Percentiles rank a stretch among this genome's conserved stretches.
Evolutionary conservation across 495 filamentous ascomycete species (phyloP).

Genomic region (Xylaria bambusicola): DNA sequence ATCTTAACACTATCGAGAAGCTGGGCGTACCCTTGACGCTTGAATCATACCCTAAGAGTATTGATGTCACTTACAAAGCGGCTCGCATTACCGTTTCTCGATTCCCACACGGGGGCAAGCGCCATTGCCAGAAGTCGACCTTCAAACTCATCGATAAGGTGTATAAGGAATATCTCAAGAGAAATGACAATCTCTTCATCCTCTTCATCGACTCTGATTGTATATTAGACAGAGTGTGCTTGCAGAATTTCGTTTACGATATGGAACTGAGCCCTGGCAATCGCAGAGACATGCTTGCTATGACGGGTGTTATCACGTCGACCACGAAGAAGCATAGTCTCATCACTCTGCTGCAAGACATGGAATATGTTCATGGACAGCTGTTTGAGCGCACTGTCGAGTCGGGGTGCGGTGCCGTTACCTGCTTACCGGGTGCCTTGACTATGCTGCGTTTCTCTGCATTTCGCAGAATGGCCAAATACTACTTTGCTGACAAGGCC

Average conservation of each 20-base stretch:
- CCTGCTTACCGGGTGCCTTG: slow-evolving; percentile 90
- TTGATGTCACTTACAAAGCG: slow-evolving; percentile 82
- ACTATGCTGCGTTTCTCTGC: slow-evolving; percentile 96
- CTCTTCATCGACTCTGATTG: slow-evolving; percentile 99
- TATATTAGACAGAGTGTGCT: slow-evolving; percentile 86
- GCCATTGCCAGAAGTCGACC: slow-evolving; percentile 89
- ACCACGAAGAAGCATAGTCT: slow-evolving; percentile 88
- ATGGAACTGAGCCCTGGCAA: slow-evolving; percentile 98
- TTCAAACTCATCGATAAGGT: slow-evolving; percentile 95
- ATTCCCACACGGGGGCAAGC: slow-evolving; percentile 91
- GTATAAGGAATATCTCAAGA: slow-evolving; percentile 84
- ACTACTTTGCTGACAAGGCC: slow-evolving; percentile 97
- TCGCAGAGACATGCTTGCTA: slow-evolving; percentile 90
- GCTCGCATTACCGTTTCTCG: slow-evolving; percentile 89
- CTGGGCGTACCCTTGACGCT: slow-evolving; percentile 81
- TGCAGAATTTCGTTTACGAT: slow-evolving; percentile 98
- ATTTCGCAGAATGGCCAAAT: slow-evolving; percentile 95
- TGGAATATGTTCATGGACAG: slow-evolving; percentile 98
- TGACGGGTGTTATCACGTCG: slow-evolving; percentile 97
- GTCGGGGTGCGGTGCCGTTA: slow-evolving; percentile 92
- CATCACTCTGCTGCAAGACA: slow-evolving; percentile 92
- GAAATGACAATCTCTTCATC: slow-evolving; percentile 91
- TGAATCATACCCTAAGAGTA: slow-evolving; percentile 81
- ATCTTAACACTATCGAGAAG: slow-evolving; percentile 83
- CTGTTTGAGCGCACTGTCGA: slow-evolving; percentile 97